phyloP scores from a whole-genome alignment of 345 rosid genomes.

The Syzygium aqueum region DNA sequence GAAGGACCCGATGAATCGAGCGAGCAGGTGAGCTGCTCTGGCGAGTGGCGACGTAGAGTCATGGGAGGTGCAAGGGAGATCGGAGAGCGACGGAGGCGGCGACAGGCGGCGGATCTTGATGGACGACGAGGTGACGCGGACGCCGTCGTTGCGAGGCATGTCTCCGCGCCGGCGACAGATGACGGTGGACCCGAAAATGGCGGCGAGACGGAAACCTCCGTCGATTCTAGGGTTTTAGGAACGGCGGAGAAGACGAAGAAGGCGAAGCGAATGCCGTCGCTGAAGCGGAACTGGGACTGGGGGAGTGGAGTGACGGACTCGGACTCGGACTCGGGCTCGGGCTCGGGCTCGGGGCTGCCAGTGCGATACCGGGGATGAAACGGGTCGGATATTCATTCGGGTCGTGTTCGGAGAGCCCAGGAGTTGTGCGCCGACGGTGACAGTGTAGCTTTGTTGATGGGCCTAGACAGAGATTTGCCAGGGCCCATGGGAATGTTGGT shows the following conservation, averaged over 20 bases:
- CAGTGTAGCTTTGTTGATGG: neutral
- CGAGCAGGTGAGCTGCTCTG: slow-evolving; percentile 12
- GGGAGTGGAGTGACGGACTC: neutral
- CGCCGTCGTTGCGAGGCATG: slow-evolving; percentile 25
- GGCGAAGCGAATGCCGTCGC: neutral
- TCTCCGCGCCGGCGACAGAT: neutral
- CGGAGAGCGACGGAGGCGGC: neutral
- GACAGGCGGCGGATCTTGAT: slow-evolving; percentile 17
- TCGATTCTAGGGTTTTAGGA: neutral
- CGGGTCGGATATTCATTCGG: neutral
- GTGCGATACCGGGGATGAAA: neutral
- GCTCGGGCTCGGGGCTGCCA: neutral
- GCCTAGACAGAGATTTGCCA: neutral
- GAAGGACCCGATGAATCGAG: slow-evolving; percentile 24
- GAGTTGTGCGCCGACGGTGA: neutral
- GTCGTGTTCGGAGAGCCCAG: neutral
- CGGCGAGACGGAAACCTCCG: neutral
- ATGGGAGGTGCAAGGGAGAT: slow-evolving; percentile 1
- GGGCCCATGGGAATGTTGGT: neutral
- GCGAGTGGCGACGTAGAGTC: slow-evolving; percentile 14
- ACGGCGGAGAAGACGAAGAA: neutral
- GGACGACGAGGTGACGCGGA: slow-evolving; percentile 25
- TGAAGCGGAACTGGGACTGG: neutral
- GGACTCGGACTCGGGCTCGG: neutral
- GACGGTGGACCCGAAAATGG: neutral